Base-by-base conservation (phyloP, 495 filamentous ascomycete genomes). In the Penicillium maclennaniae region DNA sequence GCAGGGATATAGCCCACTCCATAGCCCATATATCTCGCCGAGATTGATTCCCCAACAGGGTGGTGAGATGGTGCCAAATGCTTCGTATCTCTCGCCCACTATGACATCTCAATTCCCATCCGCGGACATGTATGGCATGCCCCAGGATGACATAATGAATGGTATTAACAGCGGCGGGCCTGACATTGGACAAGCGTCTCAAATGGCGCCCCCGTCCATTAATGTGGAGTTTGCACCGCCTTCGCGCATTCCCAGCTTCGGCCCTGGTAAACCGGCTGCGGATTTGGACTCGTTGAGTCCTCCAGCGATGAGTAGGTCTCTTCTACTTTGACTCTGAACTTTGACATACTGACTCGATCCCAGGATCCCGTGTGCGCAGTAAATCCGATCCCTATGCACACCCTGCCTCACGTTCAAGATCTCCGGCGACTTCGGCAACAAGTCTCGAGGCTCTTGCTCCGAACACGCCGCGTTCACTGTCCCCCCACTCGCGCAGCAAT, bases 161-260 rank as follows among this genome's bases (percentile, higher is more conserved):
- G 53, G 10, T 58, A 60, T 65, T 44, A 65, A 65, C 43, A 58
- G 62, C 36, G 57, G 58, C 20, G 74, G 69, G 46, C 72, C 71
- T 39, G 86, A 87, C 42, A 81, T 87, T 59, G 82, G 82, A n/a
- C 81, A 84, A 54, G 81, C 83, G 9, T 84, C 86, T 34, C 83
- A 88, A 55, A 88, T 91, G 75, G 84, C 85, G 7, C 88, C 91
- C 31, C 90, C 90, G 0, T 88, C 91, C 39, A 97, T 98, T 66
- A 93, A 91, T 61, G 90, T 98, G 58, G 86, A 95, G 65, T 90
- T 90, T 67, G 93, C 92, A 6, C 92, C 92, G 20, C 91, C 91
- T n/a, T 81, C 89, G 10, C 75, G 80, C 43, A 85, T 82, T 60
- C 80, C 75, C 20, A 85, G 79, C 45, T 90, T 95, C 59, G 87